These are phyloP conservation scores for Malassezia psittaci DNA, from an alignment of 1,284 basidiomycete species.

Conservation along the genomic window DNA sequence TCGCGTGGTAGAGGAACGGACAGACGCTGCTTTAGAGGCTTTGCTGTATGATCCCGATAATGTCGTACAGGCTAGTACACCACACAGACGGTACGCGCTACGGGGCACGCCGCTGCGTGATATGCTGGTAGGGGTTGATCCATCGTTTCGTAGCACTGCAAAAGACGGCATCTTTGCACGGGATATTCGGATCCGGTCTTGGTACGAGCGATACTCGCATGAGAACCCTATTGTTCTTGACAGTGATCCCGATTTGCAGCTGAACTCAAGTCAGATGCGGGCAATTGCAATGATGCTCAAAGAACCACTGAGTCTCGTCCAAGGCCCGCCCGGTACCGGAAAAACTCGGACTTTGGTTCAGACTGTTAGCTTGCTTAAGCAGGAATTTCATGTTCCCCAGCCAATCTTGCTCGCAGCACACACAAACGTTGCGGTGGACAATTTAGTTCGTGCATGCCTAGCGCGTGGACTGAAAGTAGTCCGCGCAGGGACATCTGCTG, in stretches of 20 bases:
- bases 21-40: constrained; percentile 59
- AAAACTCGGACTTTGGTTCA: constrained; percentile 88
- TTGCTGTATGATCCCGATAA: constrained; percentile 58
- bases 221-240: constrained; percentile 58
- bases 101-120: constrained; percentile 34
- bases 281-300: constrained; percentile 80
- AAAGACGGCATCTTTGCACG: constrained; percentile 56
- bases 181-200: constrained; percentile 43
- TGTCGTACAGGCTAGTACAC: constrained; percentile 24
- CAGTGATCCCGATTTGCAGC: constrained; percentile 65
- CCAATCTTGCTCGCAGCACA: constrained; percentile 81
- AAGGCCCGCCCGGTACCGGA: constrained; percentile 91
- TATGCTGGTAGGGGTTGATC: constrained; percentile 52
- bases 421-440: constrained; percentile 90
- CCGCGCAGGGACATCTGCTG: constrained; percentile 58
- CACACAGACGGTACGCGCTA: constrained; percentile 25
- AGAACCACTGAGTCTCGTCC: constrained; percentile 67
- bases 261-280: constrained; percentile 69
- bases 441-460: constrained; percentile 63
- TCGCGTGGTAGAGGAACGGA: constrained; percentile 60
- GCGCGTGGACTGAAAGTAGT: constrained; percentile 61
- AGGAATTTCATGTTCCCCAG: constrained; percentile 70
- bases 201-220: constrained; percentile 50
- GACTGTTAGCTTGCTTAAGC: constrained; percentile 70
- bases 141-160: constrained; percentile 30